Evolutionary conservation across 805 yeast genomes (phyloP), one percentile per base, ranked within the genome.

Genomic region (Kazachstania psychrophila): DNA sequence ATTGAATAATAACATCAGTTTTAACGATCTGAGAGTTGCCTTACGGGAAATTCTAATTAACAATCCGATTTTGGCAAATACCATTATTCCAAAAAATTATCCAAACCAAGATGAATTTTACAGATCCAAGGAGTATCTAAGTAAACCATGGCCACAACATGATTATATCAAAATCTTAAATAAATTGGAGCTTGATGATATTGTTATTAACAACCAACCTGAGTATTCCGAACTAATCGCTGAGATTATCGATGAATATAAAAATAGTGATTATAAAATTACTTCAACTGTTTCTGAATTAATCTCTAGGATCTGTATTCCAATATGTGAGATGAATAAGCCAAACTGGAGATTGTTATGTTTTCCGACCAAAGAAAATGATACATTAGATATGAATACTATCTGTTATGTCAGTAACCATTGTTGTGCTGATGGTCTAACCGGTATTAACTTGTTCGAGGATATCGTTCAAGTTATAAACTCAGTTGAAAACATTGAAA

Each of bases 281-380:
- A 39, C 46, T 0, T 34, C 31, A 24, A 29, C 28, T 16, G 19
- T 48, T n/a, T 23, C 45, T 24, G 49, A 46, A 28, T 19, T 45
- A 14, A 20, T 50, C 2, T 41, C 42, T 7, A 27, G 33, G 9
- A 36, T 52, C n/a, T 23, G 37, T 4, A 42, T 54, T 23, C 48
- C 52, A 1, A 37, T 42, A 9, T 43, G 40, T 31, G 45, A 47
- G 15, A 42, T 33, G 14, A 12, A 23, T 3, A 48, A 33, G 20
- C 56, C 52, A 11, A 45, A 48, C 28, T 54, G 57, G 56, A 41
- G 59, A 30, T 14, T 54, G 8, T 18, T 49, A 18, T 40, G 44
- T 23, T 33, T 54, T 25, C 47, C 49, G 8, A 12, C 15, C 9
- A 22, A 24, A 15, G 31, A 25, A 1, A 25, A 25, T 7, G 37